phyloP scores from a whole-genome alignment of 192 early-diverging fungal species.

The Chytriomyces confervae region DNA sequence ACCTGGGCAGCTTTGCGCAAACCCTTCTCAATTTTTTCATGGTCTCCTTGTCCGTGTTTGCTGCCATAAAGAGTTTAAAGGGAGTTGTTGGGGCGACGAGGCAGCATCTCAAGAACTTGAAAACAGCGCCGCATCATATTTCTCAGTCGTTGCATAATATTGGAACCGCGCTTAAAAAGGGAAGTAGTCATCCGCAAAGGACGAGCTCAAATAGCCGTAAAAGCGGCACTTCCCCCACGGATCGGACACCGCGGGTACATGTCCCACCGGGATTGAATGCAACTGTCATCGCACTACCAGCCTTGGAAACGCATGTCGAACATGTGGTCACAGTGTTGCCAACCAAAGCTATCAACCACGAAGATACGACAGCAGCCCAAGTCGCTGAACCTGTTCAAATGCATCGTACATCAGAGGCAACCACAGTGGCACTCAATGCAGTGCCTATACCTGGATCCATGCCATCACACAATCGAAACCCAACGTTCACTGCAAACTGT shows the following conservation, averaged over 20 bases:
- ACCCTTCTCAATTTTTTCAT: conserved; percentile 67
- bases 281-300: neutral
- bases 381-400: neutral
- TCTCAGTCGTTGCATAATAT: neutral
- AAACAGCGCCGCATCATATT: neutral
- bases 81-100: conserved; percentile 1
- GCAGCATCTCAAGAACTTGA: conserved; percentile 17
- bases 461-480: neutral
- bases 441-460: neutral
- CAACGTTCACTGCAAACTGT: neutral
- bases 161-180: neutral
- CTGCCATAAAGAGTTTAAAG: conserved; percentile 50
- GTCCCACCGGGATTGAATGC: neutral
- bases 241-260: neutral
- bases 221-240: neutral
- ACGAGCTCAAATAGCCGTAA: no score
- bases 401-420: neutral
- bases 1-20: conserved; percentile 63
- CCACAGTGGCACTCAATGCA: neutral
- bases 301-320: neutral
- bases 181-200: neutral
- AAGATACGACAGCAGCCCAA: neutral
- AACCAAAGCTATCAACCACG: neutral
- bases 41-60: conserved; percentile 54
- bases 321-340: neutral